Evolutionary conservation across 805 yeast species (phyloP), one percentile per base, ranked within the genome.

Genomic region (Wickerhamiella domercqiae): DNA sequence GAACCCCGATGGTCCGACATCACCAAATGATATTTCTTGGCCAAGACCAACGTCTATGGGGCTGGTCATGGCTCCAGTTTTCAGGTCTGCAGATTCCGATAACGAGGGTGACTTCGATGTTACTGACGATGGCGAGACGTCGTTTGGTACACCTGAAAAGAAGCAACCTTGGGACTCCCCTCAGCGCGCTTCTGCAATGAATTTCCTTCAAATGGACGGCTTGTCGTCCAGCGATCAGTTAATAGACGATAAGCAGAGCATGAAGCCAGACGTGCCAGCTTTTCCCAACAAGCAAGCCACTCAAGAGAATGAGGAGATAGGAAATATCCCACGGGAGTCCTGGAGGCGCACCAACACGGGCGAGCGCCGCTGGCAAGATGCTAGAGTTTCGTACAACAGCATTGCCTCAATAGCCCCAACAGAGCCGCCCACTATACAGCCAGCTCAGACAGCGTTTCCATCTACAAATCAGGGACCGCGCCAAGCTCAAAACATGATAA

Each of bases 321-420:
- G 48, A 21, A 53, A 46, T 33, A 56, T 64, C 48, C 62, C 62
- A 5, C 47, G 68, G 51, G 68, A 59, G 50, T 76, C 77, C 4
- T 78, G 86, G 86, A 63, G 84, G 50, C 60, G 56, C 43, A 58
- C 62, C 4, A 53, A 61, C 46, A 48, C 53, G 14, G 49, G 54
- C 19, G 54, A 53, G 30, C 47, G 54, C 26, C 41, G 55, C 30
- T 61, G 66, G 63, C 61, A 64, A 45, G 63, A 70, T 33, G 70
- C 87, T 53, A 74, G 70, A 25, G 77, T 93, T 7, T 45, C 50
- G 34, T 64, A 72, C 39, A 70, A 68, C 28, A 80, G 95, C 0
- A 50, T 78, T 40, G 84, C 83, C 20, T 83, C 94, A 0, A 86
- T 86, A 24, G 75, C 36, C 5, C 44, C 86, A 22, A 82, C 95